Evolutionary conservation across 1,284 basidiomycete genomes (phyloP).

Genomic region (Trichosporon asahii): DNA sequence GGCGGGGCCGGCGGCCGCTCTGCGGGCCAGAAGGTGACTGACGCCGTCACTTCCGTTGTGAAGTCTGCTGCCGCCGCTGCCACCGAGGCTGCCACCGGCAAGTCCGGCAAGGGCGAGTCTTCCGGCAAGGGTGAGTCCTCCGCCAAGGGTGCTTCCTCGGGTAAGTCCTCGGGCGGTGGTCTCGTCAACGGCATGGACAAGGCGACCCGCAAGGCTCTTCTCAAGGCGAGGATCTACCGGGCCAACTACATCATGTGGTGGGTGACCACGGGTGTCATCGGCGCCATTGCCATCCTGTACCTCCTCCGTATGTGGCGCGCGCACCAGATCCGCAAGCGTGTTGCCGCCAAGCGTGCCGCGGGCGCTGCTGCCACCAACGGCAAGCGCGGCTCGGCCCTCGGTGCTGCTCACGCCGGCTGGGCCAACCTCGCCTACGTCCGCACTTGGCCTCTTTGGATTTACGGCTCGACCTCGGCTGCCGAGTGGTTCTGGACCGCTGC

Average conservation of each 20-base stretch:
- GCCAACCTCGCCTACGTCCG: conserved; percentile 20
- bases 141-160: too few species aligned
- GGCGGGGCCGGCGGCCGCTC: background rate
- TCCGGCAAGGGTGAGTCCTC: background rate
- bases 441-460: conserved; percentile 23
- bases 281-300: conserved; percentile 12
- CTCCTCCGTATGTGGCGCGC: conserved; percentile 7
- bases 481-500: conserved; percentile 21
- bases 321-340: conserved; percentile 14
- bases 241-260: conserved; percentile 18
- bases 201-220: conserved; percentile 3
- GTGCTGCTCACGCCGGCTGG: conserved; percentile 6
- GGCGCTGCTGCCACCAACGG: background rate
- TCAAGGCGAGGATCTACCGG: conserved; percentile 5
- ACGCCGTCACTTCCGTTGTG: background rate
- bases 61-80: background rate
- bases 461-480: conserved; percentile 12
- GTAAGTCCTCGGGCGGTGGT: too few species aligned
- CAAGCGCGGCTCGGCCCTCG: background rate
- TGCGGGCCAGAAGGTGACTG: background rate
- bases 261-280: conserved; percentile 17
- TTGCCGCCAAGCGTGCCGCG: background rate
- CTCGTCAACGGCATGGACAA: conserved; percentile 1
- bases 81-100: background rate
- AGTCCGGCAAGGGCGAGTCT: conserved; percentile 9